Evolutionary conservation across 2,329 filamentous ascomycete genomes (phyloP).

Genomic region (Didymella keratinophila): DNA sequence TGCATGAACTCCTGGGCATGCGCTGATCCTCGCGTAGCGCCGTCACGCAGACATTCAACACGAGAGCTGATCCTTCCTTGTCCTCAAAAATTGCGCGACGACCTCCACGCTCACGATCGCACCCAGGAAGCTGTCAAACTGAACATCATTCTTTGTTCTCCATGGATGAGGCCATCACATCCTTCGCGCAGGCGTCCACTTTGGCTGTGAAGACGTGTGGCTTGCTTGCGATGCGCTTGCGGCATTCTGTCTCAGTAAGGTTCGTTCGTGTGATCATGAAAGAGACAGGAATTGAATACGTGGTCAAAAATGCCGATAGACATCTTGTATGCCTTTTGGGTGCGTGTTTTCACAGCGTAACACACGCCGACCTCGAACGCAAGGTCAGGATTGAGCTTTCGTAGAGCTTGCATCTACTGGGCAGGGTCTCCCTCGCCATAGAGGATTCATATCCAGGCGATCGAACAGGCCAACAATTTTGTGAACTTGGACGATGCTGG

Average conservation of each 20-base stretch:
- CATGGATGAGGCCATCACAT: neutral
- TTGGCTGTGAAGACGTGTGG: neutral
- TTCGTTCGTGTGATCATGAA: neutral
- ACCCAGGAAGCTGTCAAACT: neutral
- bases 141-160: neutral
- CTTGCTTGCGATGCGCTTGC: neutral
- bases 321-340: neutral
- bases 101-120: neutral
- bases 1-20: slow-evolving; percentile 15
- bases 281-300: neutral
- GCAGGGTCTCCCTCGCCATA: neutral
- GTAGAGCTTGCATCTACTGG: neutral
- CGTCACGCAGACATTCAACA: neutral
- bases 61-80: neutral
- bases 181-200: neutral
- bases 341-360: neutral
- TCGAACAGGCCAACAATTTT: neutral
- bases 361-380: neutral
- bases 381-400: neutral
- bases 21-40: slow-evolving; percentile 15
- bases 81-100: neutral
- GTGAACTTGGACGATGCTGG: neutral
- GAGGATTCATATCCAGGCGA: neutral
- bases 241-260: neutral
- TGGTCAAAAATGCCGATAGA: neutral